Conservation (phyloP, 108 stramenopile species). For the Stephanodiscus triporus region DNA sequence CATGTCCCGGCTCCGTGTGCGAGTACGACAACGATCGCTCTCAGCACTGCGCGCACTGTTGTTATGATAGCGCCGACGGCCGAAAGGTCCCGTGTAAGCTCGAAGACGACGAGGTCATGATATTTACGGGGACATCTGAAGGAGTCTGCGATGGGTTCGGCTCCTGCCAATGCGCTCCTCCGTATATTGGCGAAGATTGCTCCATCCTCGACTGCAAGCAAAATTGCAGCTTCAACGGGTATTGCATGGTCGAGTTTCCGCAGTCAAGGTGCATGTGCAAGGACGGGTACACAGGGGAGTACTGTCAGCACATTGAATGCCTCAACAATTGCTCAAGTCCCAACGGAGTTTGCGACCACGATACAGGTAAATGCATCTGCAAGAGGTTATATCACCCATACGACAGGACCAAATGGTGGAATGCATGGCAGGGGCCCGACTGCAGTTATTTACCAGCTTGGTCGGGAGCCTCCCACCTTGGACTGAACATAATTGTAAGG, state of each 20-base stretch:
- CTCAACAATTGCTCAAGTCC: conserved; percentile 90
- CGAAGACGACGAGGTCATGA: conserved; percentile 26
- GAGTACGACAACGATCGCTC: conserved; percentile 61
- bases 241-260: conserved; percentile 88
- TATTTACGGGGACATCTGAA: conserved; percentile 65
- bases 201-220: conserved; percentile 72
- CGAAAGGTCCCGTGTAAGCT: conserved; percentile 61
- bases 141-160: conserved; percentile 92
- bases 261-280: conserved; percentile 82
- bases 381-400: conserved; percentile 69
- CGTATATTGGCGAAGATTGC: conserved; percentile 84
- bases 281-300: conserved; percentile 72
- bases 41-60: conserved; percentile 81
- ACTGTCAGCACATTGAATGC: conserved; percentile 70
- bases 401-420: conserved; percentile 58
- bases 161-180: conserved; percentile 86
- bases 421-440: conserved; percentile 49
- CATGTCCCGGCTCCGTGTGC: conserved; percentile 86
- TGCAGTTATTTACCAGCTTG: conserved; percentile 42
- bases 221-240: conserved; percentile 84
- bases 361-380: conserved; percentile 76
- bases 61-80: conserved; percentile 67
- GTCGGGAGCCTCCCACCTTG: conserved; percentile 14
- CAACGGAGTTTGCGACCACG: conserved; percentile 73
- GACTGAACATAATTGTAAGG: not conserved